Evolutionary conservation across 768 basidiomycete species (phyloP), one percentile per base, ranked within the genome.

Genomic region (Leccinum sublutescens): DNA sequence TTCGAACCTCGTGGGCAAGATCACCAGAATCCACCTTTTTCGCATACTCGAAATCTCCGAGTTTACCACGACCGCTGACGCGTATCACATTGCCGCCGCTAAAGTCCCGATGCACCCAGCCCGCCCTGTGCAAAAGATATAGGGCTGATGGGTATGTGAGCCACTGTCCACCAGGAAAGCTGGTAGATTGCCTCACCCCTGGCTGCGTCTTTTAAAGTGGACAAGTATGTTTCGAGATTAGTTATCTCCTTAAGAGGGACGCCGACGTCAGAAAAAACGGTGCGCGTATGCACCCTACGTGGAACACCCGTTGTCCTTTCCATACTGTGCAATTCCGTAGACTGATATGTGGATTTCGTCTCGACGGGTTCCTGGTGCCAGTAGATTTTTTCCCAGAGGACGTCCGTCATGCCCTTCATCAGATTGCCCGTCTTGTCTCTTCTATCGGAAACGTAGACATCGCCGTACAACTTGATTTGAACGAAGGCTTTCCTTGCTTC

Each of bases 1-100:
- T 65, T 54, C 50, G 59, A 53, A 45, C 25, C 2, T 60, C 49
- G 2, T 58, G 56, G 5, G 52, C 36, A 12, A 21, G 2, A 2
- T 56, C 5, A 12, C 33, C 33, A 0, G 52, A 52, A 21, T 31
- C 7, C 1, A 56, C 19, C 5, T 17, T 54, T 31, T 66, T 63
- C 7, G 55, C 61, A 19, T 52, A 63, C 19, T 66, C 59, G 1
- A 66, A 52, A 50, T 66, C 64, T 1, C 11, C 21, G 15, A 66
- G 21, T 21, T 66, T 62, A 23, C 64, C 58, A 1, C 27, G 7
- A 62, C 21, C 50, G 19, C 10, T 2, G 5, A 21, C 19, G 43
- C 50, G 50, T 2, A 60, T 10, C 15, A 55, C 36, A 3, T 62
- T 62, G 1, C 25, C 7, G 17, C 43, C 40, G 12, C 61, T 62